Conservation (phyloP, 106 monocot species). For the Narthecium ossifragum region DNA sequence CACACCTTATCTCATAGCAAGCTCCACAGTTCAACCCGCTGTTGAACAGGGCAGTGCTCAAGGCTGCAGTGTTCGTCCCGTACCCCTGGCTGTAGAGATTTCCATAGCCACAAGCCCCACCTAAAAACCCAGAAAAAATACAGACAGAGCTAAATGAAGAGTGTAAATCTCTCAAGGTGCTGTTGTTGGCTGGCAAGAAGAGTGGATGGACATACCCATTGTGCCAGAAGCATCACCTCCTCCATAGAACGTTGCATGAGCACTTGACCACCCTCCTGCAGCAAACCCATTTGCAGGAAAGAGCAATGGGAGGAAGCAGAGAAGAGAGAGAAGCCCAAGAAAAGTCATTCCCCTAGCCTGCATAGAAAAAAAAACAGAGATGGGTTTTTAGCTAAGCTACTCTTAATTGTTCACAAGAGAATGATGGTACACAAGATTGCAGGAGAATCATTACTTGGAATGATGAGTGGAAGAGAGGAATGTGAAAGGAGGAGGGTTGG, state of each 20-base stretch:
- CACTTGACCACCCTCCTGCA: conserved; percentile 23
- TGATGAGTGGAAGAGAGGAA: no score
- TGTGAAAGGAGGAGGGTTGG: background rate
- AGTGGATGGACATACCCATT: conserved; percentile 24
- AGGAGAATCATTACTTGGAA: no score
- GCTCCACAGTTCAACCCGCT: conserved; percentile 46
- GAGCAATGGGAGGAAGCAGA: background rate
- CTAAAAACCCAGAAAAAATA: conserved; percentile 3
- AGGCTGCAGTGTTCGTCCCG: conserved; percentile 44
- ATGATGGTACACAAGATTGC: no score
- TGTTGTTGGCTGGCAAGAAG: background rate
- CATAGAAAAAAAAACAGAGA: background rate
- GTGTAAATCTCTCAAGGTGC: background rate
- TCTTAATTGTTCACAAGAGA: no score
- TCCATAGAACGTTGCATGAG: conserved; percentile 60
- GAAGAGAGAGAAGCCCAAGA: background rate
- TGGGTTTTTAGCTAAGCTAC: background rate
- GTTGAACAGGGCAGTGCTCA: conserved; percentile 59
- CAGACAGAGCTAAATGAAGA: background rate
- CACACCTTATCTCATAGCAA: conserved; percentile 43
- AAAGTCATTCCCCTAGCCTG: conserved; percentile 1
- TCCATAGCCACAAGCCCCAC: conserved; percentile 52
- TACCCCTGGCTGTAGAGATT: conserved; percentile 53
- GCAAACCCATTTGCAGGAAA: conserved; percentile 7
- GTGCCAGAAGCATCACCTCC: conserved; percentile 55